These are phyloP conservation scores for Talaromyces marneffei DNA, from an alignment of 2,329 filamentous ascomycete genomes.

Conservation along the genomic window DNA sequence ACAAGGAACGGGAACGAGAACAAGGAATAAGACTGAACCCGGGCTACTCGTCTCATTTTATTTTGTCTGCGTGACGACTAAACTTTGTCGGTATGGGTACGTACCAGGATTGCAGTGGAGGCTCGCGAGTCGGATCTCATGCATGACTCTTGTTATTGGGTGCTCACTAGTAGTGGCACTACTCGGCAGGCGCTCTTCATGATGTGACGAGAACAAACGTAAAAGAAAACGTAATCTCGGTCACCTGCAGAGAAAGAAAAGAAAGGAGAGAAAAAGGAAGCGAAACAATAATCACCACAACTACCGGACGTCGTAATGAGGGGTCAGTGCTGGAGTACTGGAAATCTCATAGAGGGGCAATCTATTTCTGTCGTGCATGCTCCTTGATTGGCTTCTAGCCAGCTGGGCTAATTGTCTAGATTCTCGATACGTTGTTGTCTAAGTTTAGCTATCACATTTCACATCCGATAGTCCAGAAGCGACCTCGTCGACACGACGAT, in stretches of 20 bases:
- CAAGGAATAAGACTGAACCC: not conserved
- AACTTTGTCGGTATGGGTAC: conserved; percentile 1
- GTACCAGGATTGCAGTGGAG: not conserved
- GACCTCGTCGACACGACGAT: not conserved
- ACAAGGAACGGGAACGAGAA: not conserved
- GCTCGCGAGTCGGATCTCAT: not conserved
- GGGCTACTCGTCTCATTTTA: not conserved
- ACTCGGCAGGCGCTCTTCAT: not conserved
- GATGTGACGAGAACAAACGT: not conserved
- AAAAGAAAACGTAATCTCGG: not conserved
- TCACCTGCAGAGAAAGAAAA: not conserved
- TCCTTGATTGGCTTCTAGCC: not conserved
- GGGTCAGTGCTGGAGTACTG: not conserved
- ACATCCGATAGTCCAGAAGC: not conserved
- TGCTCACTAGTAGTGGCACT: too few species aligned
- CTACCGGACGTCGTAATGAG: not conserved
- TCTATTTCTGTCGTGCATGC: not conserved
- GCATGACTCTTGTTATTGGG: not conserved
- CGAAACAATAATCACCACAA: not conserved
- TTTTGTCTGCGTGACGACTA: not conserved
- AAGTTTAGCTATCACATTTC: conserved; percentile 1
- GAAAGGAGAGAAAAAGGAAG: not conserved
- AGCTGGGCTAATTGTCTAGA: not conserved
- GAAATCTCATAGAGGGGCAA: not conserved
- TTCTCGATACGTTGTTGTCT: not conserved